Base-by-base conservation (phyloP, 1,284 basidiomycete species). In the Retiboletus fuscus region DNA sequence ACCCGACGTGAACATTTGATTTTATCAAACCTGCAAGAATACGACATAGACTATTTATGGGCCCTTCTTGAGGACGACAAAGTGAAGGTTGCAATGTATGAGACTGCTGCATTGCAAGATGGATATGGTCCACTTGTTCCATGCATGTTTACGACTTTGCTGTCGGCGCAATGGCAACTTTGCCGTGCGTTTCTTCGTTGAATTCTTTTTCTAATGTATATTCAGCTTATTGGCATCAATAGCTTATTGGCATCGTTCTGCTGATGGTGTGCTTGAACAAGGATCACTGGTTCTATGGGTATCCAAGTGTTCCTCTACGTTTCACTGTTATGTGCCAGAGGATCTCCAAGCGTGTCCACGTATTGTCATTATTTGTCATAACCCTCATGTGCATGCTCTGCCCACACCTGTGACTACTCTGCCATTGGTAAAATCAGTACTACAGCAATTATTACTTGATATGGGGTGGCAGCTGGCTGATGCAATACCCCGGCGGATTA, bases 401-500 rank as follows among this genome's bases (percentile, higher is more conserved):
- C 72, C 74, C 18, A 28, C 39, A 0, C 72, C 72, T 3, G 58
- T 64, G 41, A 77, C n/a, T n/a, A n/a, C n/a, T n/a, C n/a, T n/a
- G n/a, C n/a, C n/a, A n/a, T n/a, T n/a, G n/a, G n/a, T n/a, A n/a
- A n/a, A n/a, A n/a, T n/a, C n/a, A n/a, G n/a, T n/a, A n/a, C n/a
- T n/a, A n/a, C n/a, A n/a, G n/a, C n/a, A n/a, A n/a, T n/a, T 74
- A 0, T 24, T 74, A 24, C 22, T 0, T 3, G 2, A 62, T 2
- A 58, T 74, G 57, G 67, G 49, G 12, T 81, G 78, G 79, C 65
- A 66, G 44, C 67, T 81, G 0, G 76, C 79, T n/a, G 76, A 82
- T 72, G 76, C 78, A 30, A 82, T 77, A 26, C 80, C 78, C 22
- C 62, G 74, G 0, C 72, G 66, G 2, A 60, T 82, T 1, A 44